Evolutionary conservation across 2,329 filamentous ascomycete species (phyloP).

Genomic region (Endoconidiophora laricicola): DNA sequence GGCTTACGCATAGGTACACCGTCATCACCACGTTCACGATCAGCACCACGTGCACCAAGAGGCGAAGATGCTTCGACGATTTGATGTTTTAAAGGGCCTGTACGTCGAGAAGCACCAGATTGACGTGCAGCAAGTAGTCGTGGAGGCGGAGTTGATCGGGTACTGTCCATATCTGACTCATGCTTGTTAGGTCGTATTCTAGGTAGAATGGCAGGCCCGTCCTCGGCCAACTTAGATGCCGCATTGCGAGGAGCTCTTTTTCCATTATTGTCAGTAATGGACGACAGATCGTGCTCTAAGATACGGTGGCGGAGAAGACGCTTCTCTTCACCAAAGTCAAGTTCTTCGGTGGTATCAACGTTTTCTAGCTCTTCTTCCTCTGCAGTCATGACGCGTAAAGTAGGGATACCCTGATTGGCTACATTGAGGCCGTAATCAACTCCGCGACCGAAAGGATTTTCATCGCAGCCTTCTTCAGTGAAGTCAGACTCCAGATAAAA

Average conservation of each 20-base stretch:
- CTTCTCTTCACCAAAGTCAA: constrained; percentile 55
- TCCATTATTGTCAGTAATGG: constrained; percentile 42
- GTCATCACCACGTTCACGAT: constrained; percentile 23
- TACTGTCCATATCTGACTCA: constrained; percentile 31
- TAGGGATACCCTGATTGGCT: constrained; percentile 52
- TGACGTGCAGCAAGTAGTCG: constrained; percentile 8
- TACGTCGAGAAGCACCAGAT: constrained; percentile 15
- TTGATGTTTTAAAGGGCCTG: constrained; percentile 37
- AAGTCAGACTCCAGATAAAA: constrained; percentile 97
- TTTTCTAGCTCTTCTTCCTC: constrained; percentile 56
- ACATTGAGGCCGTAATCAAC: constrained; percentile 49
- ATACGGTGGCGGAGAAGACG: constrained; percentile 60
- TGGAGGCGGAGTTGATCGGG: constrained; percentile 25
- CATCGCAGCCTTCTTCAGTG: constrained; percentile 66
- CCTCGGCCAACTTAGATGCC: constrained; percentile 27
- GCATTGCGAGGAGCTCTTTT: constrained; percentile 32
- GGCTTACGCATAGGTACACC: constrained; percentile 44
- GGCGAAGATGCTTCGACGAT: constrained; percentile 46
- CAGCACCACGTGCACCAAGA: constrained; percentile 32
- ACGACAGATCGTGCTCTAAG: constrained; percentile 57
- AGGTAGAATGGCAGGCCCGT: constrained; percentile 42
- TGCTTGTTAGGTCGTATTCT: constrained; percentile 47
- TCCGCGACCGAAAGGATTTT: constrained; percentile 74
- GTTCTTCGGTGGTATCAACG: constrained; percentile 53
- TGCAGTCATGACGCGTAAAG: constrained; percentile 45